Percentiles rank a stretch among this genome's conserved stretches.
Conservation (phyloP, 495 filamentous ascomycete species). For the Friedmanniomyces endolithicus region DNA sequence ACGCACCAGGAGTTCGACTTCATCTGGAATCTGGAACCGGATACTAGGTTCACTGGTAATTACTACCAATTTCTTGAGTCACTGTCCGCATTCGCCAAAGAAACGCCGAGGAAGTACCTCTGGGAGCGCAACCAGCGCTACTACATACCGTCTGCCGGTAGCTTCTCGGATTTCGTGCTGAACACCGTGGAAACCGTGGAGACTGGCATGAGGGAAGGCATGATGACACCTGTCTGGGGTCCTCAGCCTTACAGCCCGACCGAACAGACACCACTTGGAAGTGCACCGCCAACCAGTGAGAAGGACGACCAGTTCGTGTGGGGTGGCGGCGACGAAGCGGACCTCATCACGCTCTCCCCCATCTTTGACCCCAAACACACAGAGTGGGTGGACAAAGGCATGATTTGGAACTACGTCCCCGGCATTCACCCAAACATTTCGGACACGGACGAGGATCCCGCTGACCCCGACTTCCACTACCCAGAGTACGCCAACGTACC, state of each 20-base stretch:
- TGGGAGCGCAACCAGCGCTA: slow-evolving; percentile 67
- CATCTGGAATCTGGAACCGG: slow-evolving; percentile 68
- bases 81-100: slow-evolving; percentile 43
- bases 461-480: slow-evolving; percentile 25
- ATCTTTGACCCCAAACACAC: slow-evolving; percentile 56
- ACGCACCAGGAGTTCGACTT: slow-evolving; percentile 59
- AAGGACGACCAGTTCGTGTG: slow-evolving; percentile 53
- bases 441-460: slow-evolving; percentile 12
- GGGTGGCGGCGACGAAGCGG: slow-evolving; percentile 67
- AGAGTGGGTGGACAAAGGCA: slow-evolving; percentile 48
- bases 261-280: slow-evolving; percentile 47
- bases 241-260: slow-evolving; percentile 35
- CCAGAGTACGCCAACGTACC: slow-evolving; percentile 35
- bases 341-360: slow-evolving; percentile 57
- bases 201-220: slow-evolving; percentile 25
- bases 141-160: slow-evolving; percentile 52
- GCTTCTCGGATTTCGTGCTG: slow-evolving; percentile 46
- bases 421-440: slow-evolving; percentile 29
- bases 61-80: slow-evolving; percentile 57
- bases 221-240: slow-evolving; percentile 47
- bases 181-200: slow-evolving; percentile 28
- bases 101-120: slow-evolving; percentile 52
- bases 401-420: slow-evolving; percentile 50
- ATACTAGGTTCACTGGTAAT: slow-evolving; percentile 58
- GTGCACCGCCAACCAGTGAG: slow-evolving; percentile 38